Conservation (phyloP, 306 rosid species). For the Rubus idaeus region DNA sequence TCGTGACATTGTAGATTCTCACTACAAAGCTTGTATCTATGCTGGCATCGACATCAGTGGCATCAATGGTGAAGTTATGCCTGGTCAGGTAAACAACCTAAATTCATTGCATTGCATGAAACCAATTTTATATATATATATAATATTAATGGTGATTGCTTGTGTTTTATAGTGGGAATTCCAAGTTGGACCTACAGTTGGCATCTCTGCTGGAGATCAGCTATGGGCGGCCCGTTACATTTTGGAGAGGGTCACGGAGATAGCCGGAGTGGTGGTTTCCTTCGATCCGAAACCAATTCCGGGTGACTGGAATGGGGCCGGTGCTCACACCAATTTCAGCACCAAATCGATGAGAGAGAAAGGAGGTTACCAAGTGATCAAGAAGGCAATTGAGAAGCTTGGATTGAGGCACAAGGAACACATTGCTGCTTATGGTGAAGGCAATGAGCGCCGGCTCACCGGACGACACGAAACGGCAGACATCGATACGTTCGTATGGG, state of each 20-base stretch:
- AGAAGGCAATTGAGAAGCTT: conserved; percentile 57
- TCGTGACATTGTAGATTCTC: conserved; percentile 68
- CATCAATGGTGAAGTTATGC: conserved; percentile 76
- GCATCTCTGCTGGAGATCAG: conserved; percentile 17
- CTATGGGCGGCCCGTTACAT: conserved; percentile 25
- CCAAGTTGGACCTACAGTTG: conserved; percentile 22
- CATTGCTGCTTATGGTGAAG: conserved; percentile 70
- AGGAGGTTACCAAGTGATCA: conserved; percentile 59
- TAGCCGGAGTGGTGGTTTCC: conserved; percentile 19
- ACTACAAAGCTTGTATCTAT: conserved; percentile 67
- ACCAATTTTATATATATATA: not conserved
- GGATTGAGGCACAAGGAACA: conserved; percentile 61
- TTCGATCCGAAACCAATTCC: conserved; percentile 22
- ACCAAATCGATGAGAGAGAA: conserved; percentile 60
- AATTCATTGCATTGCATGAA: not conserved
- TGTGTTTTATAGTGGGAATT: conserved; percentile 20
- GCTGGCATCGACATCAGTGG: conserved; percentile 70
- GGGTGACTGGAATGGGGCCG: conserved; percentile 25
- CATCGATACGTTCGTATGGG: conserved; percentile 48
- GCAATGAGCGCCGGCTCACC: conserved; percentile 70
- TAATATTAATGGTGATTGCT: not conserved
- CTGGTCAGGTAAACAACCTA: conserved; percentile 52
- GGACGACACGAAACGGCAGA: conserved; percentile 65
- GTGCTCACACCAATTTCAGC: conserved; percentile 35
- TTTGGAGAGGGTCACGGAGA: conserved; percentile 24